Percentiles rank a stretch among this genome's conserved stretches.
These are phyloP conservation scores for Phaseolus lunatus DNA, from an alignment of 306 rosid species.

Conservation along the genomic window DNA sequence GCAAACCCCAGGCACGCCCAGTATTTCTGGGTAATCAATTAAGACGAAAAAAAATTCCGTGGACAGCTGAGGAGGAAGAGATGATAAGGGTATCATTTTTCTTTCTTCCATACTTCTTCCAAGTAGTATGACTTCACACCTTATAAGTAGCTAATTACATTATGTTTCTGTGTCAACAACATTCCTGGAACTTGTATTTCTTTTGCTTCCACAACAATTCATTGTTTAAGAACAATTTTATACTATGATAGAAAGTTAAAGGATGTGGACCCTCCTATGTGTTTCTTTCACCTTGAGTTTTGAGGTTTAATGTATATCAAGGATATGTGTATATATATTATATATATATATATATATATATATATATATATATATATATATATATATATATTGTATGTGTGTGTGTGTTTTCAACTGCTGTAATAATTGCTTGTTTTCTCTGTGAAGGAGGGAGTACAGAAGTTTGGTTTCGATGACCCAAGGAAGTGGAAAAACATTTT, in stretches of 20 bases:
- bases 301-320: background rate
- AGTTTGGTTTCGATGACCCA: conserved; percentile 42
- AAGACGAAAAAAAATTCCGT: conserved; percentile 55
- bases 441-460: conserved; percentile 67
- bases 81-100: conserved; percentile 54
- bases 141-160: conserved; percentile 5
- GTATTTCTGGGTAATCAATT: background rate
- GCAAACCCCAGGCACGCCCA: conserved; percentile 46
- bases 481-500: conserved; percentile 63
- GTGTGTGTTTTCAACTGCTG: too few relatives aligned
- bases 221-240: conserved; percentile 12
- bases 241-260: conserved; percentile 24
- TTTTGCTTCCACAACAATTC: conserved; percentile 5
- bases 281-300: conserved; percentile 29
- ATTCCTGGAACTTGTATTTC: conserved; percentile 1
- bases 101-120: conserved; percentile 23
- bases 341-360: too few relatives aligned
- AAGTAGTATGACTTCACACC: conserved; percentile 11
- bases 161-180: conserved; percentile 16
- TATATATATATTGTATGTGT: too few relatives aligned
- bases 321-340: too few relatives aligned
- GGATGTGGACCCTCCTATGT: conserved; percentile 14
- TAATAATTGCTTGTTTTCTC: conserved; percentile 25
- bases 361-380: too few relatives aligned
- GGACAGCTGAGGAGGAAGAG: conserved; percentile 73